A percentile compares a stretch with the other conserved stretches of the same genome.
These are phyloP conservation scores for Magnolia sinica DNA, from an alignment of 164 flowering plant species.

Conservation along the genomic window DNA sequence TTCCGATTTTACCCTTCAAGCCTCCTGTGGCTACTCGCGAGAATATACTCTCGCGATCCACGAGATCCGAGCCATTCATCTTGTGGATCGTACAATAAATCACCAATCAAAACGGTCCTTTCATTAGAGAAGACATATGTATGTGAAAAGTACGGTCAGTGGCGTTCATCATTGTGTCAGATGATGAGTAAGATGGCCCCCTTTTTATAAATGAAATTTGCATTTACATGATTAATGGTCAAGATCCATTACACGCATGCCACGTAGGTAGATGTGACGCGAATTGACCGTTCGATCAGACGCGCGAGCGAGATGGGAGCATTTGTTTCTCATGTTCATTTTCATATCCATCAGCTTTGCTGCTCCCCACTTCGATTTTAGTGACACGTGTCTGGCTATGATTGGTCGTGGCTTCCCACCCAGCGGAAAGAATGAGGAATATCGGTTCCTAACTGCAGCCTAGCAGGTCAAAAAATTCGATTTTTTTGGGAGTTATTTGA, in stretches of 20 bases:
- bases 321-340: neutral
- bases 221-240: neutral
- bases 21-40: neutral
- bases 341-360: neutral
- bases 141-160: neutral
- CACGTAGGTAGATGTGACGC: too few species aligned
- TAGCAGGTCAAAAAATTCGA: neutral
- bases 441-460: neutral
- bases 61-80: neutral
- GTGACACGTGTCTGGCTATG: neutral
- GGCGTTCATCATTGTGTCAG: neutral
- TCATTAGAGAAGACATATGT: neutral
- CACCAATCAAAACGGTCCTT: neutral
- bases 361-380: neutral
- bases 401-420: neutral
- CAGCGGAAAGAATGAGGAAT: neutral
- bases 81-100: neutral
- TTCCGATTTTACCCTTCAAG: neutral
- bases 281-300: too few species aligned
- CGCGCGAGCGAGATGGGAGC: too few species aligned
- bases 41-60: neutral
- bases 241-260: neutral
- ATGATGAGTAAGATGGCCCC: neutral
- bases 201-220: neutral
- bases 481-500: neutral